Base-by-base conservation (phyloP, 192 early-diverging fungal genomes). In the Piromyces sp. region DNA sequence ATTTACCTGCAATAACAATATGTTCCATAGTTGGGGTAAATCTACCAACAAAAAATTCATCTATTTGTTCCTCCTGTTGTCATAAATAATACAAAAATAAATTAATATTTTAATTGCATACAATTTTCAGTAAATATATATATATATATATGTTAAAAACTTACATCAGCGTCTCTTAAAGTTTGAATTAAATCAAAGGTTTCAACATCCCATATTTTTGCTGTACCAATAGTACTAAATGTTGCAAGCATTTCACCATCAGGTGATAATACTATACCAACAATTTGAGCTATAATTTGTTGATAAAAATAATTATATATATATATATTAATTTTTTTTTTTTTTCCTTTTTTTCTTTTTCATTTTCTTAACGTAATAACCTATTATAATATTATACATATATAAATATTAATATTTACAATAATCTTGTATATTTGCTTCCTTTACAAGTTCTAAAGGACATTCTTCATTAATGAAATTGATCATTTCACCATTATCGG, bases 41-140 rank as follows among this genome's bases (percentile, higher is more conserved):
- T 37, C 92, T 88, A 38, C 95, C 95, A 33, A 93, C 92, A 83
- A 94, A 97, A 81, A 92, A 96, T 85, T 97, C 96, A 83, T 97
- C 96, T 86, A 97, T 96, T 78, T 97, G 90, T 16, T 79, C 29
- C 80, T 90, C 87, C 83, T 82, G 30, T 4, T 40, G 16, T 40
- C 37, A 33, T n/a, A 85, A 82, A 38, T 26, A n/a, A 28, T 83
- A 51, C 12, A 19, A 17, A 22, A 30, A 79, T 42, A 12, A 29
- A 29, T 85, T 9, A 68, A n/a, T 68, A n/a, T n/a, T 33, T 33
- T 9, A 33, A 33, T 33, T 33, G n/a, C n/a, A n/a, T n/a, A n/a
- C n/a, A n/a, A n/a, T n/a, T n/a, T n/a, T n/a, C n/a, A n/a, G n/a
- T n/a, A n/a, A n/a, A n/a, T 29, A 31, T 31, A n/a, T 4, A 80